A percentile compares a stretch with the other conserved stretches of the same genome.
Evolutionary conservation across 202 grass and related monocot species (phyloP).

Genomic region (Musa balbisiana): DNA sequence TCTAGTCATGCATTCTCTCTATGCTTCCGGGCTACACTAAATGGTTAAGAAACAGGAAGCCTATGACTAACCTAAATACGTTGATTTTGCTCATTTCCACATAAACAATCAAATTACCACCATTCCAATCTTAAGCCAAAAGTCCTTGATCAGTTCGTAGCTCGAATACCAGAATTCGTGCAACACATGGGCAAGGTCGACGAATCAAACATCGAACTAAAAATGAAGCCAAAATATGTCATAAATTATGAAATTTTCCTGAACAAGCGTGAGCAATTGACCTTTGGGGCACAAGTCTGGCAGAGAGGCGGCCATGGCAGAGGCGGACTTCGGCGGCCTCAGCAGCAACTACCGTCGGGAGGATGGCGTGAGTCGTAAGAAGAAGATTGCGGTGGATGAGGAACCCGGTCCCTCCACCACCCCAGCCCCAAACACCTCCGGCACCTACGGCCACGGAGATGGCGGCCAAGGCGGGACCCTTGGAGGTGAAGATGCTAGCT

Average conservation of each 20-base stretch:
- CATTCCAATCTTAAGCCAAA: too few species aligned
- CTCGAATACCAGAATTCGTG: too few species aligned
- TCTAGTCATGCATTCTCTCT: too few species aligned
- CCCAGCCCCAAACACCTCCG: slow-evolving; percentile 3
- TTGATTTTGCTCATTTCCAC: too few species aligned
- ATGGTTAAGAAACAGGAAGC: too few species aligned
- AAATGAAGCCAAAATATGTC: not conserved
- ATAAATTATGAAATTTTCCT: not conserved
- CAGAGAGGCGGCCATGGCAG: slow-evolving; percentile 47
- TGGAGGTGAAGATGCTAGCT: slow-evolving; percentile 45
- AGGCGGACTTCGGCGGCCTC: slow-evolving; percentile 57
- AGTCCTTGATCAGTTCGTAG: too few species aligned
- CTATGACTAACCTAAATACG: too few species aligned
- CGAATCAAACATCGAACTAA: not conserved
- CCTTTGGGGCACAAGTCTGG: slow-evolving; percentile 71
- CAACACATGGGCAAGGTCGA: too few species aligned
- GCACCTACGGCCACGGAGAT: slow-evolving; percentile 39
- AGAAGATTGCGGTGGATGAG: slow-evolving; percentile 77
- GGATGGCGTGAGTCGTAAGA: slow-evolving; percentile 73
- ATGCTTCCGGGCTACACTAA: too few species aligned
- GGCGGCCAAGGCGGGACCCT: slow-evolving; percentile 62
- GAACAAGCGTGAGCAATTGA: not conserved
- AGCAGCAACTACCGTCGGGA: slow-evolving; percentile 49
- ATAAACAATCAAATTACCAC: too few species aligned
- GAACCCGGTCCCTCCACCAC: slow-evolving; percentile 53